Base-by-base conservation (phyloP, 176 grass and related monocot genomes). In the Oryza meridionalis region DNA sequence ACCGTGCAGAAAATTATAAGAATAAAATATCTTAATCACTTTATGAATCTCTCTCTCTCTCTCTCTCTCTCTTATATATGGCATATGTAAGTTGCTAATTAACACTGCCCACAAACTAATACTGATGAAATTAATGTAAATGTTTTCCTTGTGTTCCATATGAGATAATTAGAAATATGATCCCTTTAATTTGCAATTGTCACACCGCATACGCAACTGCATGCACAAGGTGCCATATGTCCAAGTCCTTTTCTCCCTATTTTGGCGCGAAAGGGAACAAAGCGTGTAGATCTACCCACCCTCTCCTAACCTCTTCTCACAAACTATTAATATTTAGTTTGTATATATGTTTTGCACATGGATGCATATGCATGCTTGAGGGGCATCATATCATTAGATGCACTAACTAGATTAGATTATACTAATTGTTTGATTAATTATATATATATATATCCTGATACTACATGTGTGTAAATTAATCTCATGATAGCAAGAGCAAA, bases 401-500 rank as follows among this genome's bases (percentile, higher is more conserved):
- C 58, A 11, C 58, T 62, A 10, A n/a, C 53, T n/a, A 58, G 53
- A 58, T 62, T 24, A 24, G 6, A 62, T 62, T n/a, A 62, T 62
- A 62, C 1, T 24, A 62, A 62, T 11, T 24, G 2, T 11, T 62
- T 62, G n/a, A 62, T 13, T 17, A 55, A 59, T 19, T 5, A 49
- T 73, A 9, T 40, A 40, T 5, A 49, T 73, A 9, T 40, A 40
- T 40, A 40, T 65, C 13, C 5, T 49, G 8, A 6, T 46, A 63
- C 58, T 35, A 63, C 58, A 62, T 62, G 7, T 62, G 63, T 62
- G 63, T 58, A 63, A 81, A 26, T 43, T 43, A 43, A 43, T 32
- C 63, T 27, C 42, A 51, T 86, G 46, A 53, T 31, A 75, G 32
- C 70, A 81, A 55, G 62, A 17, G 81, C 70, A 75, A 86, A 81